Evolutionary conservation across 2,329 filamentous ascomycete species (phyloP), one percentile per base, ranked within the genome.

Genomic region (Botrytis byssoidea): DNA sequence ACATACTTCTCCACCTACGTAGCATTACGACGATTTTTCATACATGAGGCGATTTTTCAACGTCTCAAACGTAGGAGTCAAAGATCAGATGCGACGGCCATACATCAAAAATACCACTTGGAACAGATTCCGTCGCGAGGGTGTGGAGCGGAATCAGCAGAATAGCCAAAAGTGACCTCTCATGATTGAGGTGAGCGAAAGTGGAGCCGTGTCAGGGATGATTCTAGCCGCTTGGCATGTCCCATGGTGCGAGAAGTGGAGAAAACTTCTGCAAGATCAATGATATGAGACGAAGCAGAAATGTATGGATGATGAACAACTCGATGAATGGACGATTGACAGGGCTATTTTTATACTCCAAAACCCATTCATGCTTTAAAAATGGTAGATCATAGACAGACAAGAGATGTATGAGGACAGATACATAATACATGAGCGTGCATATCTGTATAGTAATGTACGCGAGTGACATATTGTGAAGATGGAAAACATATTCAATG

Each of bases 261-360:
- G 25, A 32, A 57, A 59, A 14, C n/a, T 57, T 42, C 10, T n/a
- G n/a, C 48, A 69, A 57, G 35, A 32, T 42, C 9, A 25, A 57
- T 42, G 25, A 68, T 29, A 57, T 68, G 48, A 68, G 66, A 68
- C 48, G 66, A 68, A 69, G 48, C 35, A 69, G 66, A 69, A 42
- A 48, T 46, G 42, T 65, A 65, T 65, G 42, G 63, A 65, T 65
- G 40, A 65, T 46, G 42, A 32, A 65, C 5, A 22, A 65, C 37
- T 40, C 22, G 25, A 67, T 18, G 32, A 51, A 51, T 51, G 37
- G 37, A 69, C n/a, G 48, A 59, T 44, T 57, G 51, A 69, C 55
- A 57, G n/a, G 35, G n/a, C 66, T 42, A 69, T 57, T 69, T 68
- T 57, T 22, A 12, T 29, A 57, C 66, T 8, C 22, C 46, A 18